Evolutionary conservation across 2,329 filamentous ascomycete genomes (phyloP).

Genomic region (Diaporthe sp.): DNA sequence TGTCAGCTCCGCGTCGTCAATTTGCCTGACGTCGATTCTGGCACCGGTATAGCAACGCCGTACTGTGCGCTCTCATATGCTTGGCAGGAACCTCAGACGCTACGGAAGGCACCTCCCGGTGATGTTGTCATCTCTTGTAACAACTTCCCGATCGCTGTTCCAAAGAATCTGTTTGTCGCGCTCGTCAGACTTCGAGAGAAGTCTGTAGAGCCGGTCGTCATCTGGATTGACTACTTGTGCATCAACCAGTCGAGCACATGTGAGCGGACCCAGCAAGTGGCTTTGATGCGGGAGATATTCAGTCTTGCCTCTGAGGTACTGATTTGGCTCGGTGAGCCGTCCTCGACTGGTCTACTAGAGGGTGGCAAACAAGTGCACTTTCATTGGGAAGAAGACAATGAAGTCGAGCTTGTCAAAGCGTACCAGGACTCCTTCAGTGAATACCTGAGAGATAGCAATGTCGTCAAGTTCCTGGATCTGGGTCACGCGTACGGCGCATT

Average conservation of each 20-base stretch:
- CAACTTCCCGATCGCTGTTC: neutral
- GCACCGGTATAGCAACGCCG: neutral
- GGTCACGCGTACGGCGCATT: neutral
- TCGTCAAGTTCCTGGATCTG: neutral
- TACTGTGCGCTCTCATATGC: slow-evolving; percentile 23
- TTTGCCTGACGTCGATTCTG: neutral
- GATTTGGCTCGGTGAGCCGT: slow-evolving; percentile 26
- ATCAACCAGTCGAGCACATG: slow-evolving; percentile 14
- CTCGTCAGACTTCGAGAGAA: slow-evolving; percentile 13
- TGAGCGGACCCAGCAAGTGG: slow-evolving; percentile 31
- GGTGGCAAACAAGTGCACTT: neutral
- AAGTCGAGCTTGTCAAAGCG: neutral
- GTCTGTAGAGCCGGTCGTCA: neutral
- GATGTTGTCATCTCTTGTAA: neutral
- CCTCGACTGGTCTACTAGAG: neutral
- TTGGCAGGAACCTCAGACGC: neutral
- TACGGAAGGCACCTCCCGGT: neutral
- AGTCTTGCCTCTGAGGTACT: slow-evolving; percentile 18
- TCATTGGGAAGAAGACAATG: neutral
- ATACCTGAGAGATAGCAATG: neutral
- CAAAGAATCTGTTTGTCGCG: slow-evolving; percentile 1
- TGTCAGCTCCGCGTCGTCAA: neutral
- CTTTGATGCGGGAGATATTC: slow-evolving; percentile 28
- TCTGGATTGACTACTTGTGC: slow-evolving; percentile 31
- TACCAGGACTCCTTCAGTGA: neutral